Evolutionary conservation across 805 yeast species (phyloP), one percentile per base, ranked within the genome.

Genomic region (Candida bentonensis): DNA sequence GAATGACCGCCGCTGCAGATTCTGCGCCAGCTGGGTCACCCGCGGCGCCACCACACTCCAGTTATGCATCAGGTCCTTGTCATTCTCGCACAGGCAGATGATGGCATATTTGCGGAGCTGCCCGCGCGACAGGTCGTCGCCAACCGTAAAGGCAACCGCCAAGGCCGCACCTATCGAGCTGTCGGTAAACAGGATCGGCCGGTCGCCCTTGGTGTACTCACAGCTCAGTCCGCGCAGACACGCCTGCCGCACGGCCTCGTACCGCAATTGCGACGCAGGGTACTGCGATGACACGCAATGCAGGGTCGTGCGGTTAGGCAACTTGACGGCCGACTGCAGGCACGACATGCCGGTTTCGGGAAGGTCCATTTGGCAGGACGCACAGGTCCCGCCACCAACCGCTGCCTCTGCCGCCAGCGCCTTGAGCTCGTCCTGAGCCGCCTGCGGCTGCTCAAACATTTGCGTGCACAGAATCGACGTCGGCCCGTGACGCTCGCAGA

Each of bases 401-500:
- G 36, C 13, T 9, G 17, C n/a, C n/a, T 30, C 36, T 5, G 7
- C 17, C 17, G 36, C 7, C 36, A 30, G 36, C 5, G 36, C 36
- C n/a, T n/a, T 9, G 17, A 30, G 20, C 36, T 30, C 36, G 17
- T 28, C 48, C 52, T n/a, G 44, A 22, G n/a, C 42, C 13, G 15
- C 47, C 47, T 1, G 45, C 34, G n/a, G 40, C 36, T 20, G 46
- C 26, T 41, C 40, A n/a, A 55, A 44, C 33, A 52, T 45, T 41
- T 57, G 61, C 3, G 60, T 53, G 40, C 61, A 57, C 39, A 57
- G 34, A 11, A 57, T 46, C 23, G 57, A 47, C 0, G 56, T 53
- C 13, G 61, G 61, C 33, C 61, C 61, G 25, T 57, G 61, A 21
- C 51, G 17, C 45, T 57, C 61, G 41, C 61, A 57, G 43, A 57